Conservation (phyloP, 768 basidiomycete genomes). For the Suillus ampliporus region DNA sequence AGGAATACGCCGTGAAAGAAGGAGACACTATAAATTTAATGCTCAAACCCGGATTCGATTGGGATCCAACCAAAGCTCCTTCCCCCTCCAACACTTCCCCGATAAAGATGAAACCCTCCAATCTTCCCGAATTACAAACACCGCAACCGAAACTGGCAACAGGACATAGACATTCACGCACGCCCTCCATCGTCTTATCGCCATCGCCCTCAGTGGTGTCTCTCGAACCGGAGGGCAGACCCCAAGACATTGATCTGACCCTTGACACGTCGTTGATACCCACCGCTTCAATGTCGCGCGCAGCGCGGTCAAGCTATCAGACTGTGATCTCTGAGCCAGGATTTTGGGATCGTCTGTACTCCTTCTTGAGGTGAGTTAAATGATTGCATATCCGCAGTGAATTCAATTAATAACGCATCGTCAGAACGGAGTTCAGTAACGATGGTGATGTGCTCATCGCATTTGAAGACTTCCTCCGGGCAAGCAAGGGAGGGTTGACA, state of each 20-base stretch:
- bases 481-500: conserved; percentile 79
- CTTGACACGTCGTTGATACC: conserved; percentile 63
- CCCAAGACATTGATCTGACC: conserved; percentile 68
- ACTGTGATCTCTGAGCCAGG: conserved; percentile 71
- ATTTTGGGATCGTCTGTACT: conserved; percentile 78
- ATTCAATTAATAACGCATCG: neutral
- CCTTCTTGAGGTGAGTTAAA: conserved; percentile 59
- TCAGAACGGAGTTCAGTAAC: conserved; percentile 65
- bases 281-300: conserved; percentile 48
- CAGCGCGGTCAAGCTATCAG: conserved; percentile 35
- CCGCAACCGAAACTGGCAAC: conserved; percentile 34
- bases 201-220: conserved; percentile 67
- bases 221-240: conserved; percentile 48
- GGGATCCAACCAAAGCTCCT: conserved; percentile 56
- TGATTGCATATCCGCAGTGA: neutral
- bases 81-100: conserved; percentile 19
- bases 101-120: conserved; percentile 25
- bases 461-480: conserved; percentile 88
- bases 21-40: conserved; percentile 87
- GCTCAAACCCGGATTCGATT: conserved; percentile 76
- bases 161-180: conserved; percentile 59
- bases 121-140: conserved; percentile 31
- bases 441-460: conserved; percentile 69
- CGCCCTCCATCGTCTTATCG: conserved; percentile 80
- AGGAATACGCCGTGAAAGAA: conserved; percentile 86